Base-by-base conservation (phyloP, 2,329 filamentous ascomycete species). In the Coleophoma cylindrospora region DNA sequence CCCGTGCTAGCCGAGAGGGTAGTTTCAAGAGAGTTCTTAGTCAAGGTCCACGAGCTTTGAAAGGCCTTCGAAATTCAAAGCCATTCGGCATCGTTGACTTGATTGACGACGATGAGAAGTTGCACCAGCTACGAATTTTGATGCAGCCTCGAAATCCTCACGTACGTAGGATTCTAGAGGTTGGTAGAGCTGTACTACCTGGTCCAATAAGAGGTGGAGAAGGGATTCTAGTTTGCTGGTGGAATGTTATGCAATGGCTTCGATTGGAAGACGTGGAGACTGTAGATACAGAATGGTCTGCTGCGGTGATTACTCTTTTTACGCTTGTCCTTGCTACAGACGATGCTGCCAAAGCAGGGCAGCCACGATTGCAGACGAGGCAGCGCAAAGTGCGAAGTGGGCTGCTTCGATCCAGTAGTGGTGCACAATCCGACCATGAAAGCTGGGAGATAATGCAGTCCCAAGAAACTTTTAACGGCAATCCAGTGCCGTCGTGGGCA, bases 221-320 rank as follows among this genome's bases (percentile, higher is more conserved):
- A 73, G 72, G 73, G 22, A 68, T 90, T 10, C 69, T 88, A 50
- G 76, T 83, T 10, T 81, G 79, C 2, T 91, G 87, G 86, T 87
- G 87, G 78, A 84, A 89, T 62, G 75, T 81, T 17, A 78, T 87
- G 68, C 80, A 82, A 54, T 92, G 87, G 87, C 71, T 89, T 38
- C 70, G 71, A 32, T 61, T 68, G 11, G 74, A 76, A 50, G 70
- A 74, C 4, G 68, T 75, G 4, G 62, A 70, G 8, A 64, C 74
- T 13, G 66, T 68, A 3, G 76, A 86, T 54, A 50, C 70, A 1
- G 88, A 91, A 65, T 91, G 87, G 87, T 86, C 84, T 4, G 80
- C 83, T 2, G 64, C 87, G 43, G 74, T 82, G 3, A 74, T 87
- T 10, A 72, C 86, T 10, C 66, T 91, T 3, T 76, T 89, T 43